Evolutionary conservation across 2,329 filamentous ascomycete genomes (phyloP).

Genomic region (Trichoderma arundinaceum): DNA sequence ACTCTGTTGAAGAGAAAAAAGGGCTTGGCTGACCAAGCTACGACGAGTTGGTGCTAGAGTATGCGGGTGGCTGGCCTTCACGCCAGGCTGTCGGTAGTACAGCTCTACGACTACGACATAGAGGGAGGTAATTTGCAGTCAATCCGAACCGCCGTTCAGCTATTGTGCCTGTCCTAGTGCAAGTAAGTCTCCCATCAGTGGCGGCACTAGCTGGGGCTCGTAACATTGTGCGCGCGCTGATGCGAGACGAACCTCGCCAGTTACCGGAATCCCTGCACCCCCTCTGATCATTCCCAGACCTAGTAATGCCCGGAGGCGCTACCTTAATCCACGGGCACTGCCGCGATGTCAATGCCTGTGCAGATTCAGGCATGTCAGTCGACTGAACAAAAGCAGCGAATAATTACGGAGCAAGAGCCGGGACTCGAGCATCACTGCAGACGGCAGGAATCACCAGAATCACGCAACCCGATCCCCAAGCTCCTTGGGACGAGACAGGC

Average conservation of each 20-base stretch:
- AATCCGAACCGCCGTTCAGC: conserved; percentile 1
- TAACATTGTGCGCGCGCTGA: conserved; percentile 17
- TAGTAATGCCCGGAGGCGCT: not conserved
- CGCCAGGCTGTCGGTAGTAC: conserved; percentile 21
- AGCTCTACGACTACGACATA: not conserved
- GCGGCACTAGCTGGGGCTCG: no score
- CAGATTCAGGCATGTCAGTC: conserved; percentile 11
- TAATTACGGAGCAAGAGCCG: not conserved
- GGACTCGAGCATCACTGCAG: not conserved
- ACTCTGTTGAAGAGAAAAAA: not conserved
- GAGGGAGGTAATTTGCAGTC: not conserved
- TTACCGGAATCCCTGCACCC: conserved; percentile 3
- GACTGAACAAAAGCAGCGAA: not conserved
- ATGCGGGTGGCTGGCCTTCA: conserved; percentile 24
- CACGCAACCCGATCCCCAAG: not conserved
- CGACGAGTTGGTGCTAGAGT: conserved; percentile 19
- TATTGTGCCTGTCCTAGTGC: conserved; percentile 12
- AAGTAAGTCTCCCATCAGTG: not conserved
- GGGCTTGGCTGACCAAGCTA: conserved; percentile 21
- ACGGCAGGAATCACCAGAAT: not conserved
- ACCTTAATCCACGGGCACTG: not conserved
- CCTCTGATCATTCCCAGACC: conserved; percentile 7
- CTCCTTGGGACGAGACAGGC: not conserved
- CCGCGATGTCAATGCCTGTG: not conserved
- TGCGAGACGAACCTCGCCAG: conserved; percentile 5